Evolutionary conservation across 208 protist genomes (phyloP).

Genomic region (Leishmania lainsoni): DNA sequence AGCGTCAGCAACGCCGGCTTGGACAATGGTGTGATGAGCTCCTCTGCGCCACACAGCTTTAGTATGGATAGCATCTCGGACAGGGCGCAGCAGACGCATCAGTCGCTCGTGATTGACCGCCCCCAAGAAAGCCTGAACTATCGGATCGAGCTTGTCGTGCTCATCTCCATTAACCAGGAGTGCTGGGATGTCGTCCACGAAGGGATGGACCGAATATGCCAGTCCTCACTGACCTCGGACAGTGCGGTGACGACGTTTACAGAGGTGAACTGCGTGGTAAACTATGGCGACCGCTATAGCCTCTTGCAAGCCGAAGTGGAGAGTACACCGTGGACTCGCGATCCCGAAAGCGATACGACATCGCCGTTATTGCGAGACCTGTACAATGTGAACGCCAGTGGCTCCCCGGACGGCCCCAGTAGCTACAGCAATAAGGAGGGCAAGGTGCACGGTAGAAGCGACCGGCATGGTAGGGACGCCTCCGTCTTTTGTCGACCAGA

Average conservation of each 20-base stretch:
- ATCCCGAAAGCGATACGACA: conserved; percentile 13
- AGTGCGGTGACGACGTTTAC: conserved; percentile 65
- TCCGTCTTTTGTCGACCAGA: conserved; percentile 12
- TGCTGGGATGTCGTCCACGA: conserved; percentile 72
- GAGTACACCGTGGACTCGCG: conserved; percentile 19
- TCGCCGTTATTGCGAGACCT: conserved; percentile 24
- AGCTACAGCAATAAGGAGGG: conserved; percentile 27
- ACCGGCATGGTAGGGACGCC: not conserved
- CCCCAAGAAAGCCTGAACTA: conserved; percentile 39
- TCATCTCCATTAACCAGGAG: conserved; percentile 63
- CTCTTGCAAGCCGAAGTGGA: conserved; percentile 31
- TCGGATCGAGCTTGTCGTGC: conserved; percentile 60
- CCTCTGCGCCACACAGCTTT: conserved; percentile 9
- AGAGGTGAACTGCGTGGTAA: conserved; percentile 59
- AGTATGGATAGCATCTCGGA: conserved; percentile 25
- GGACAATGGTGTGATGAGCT: conserved; percentile 8
- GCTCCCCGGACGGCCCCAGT: conserved; percentile 19
- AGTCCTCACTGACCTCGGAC: conserved; percentile 74
- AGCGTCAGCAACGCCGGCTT: conserved; percentile 18
- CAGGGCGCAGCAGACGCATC: not conserved
- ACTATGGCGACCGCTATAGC: conserved; percentile 37
- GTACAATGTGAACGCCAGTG: conserved; percentile 16
- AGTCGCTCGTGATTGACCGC: not conserved
- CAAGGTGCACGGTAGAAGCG: conserved; percentile 16
- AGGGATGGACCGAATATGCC: conserved; percentile 67